These are phyloP conservation scores for Claviceps pazoutovae DNA, from an alignment of 2,329 filamentous ascomycete species.

Conservation along the genomic window DNA sequence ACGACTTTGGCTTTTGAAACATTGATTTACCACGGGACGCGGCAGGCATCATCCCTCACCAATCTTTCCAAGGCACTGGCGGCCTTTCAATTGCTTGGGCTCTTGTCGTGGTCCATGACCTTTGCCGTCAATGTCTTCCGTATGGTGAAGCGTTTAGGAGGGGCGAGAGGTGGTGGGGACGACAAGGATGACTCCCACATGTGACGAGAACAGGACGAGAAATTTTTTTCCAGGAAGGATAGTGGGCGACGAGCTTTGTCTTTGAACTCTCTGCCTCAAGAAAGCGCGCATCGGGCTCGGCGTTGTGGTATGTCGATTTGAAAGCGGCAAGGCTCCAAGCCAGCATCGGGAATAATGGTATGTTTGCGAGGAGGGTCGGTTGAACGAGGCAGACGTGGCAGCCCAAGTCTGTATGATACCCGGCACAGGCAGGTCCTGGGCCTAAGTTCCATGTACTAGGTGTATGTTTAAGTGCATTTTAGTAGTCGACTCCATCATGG, in stretches of 20 bases:
- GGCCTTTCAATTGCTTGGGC: slow-evolving; percentile 63
- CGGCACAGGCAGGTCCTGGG: neutral
- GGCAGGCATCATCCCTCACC: slow-evolving; percentile 23
- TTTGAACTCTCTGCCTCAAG: neutral
- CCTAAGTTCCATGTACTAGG: neutral
- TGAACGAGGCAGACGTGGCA: neutral
- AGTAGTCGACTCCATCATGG: neutral
- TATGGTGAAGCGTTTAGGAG: slow-evolving; percentile 46
- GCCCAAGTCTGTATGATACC: neutral
- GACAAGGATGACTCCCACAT: slow-evolving; percentile 2
- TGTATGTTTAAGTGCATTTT: neutral
- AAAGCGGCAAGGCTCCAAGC: neutral
- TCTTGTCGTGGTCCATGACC: slow-evolving; percentile 81
- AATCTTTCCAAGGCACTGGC: slow-evolving; percentile 56
- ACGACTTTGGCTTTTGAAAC: slow-evolving; percentile 80
- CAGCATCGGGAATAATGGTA: neutral
- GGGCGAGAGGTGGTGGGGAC: slow-evolving; percentile 28
- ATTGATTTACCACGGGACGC: slow-evolving; percentile 43
- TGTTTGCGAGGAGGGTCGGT: neutral
- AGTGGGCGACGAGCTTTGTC: neutral
- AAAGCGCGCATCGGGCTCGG: neutral
- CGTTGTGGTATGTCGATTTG: neutral
- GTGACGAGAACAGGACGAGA: neutral
- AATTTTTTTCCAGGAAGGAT: neutral
- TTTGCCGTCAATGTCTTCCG: slow-evolving; percentile 77